These are phyloP conservation scores for Lenwebbia sp. DNA, from an alignment of 345 rosid species.

Conservation along the genomic window DNA sequence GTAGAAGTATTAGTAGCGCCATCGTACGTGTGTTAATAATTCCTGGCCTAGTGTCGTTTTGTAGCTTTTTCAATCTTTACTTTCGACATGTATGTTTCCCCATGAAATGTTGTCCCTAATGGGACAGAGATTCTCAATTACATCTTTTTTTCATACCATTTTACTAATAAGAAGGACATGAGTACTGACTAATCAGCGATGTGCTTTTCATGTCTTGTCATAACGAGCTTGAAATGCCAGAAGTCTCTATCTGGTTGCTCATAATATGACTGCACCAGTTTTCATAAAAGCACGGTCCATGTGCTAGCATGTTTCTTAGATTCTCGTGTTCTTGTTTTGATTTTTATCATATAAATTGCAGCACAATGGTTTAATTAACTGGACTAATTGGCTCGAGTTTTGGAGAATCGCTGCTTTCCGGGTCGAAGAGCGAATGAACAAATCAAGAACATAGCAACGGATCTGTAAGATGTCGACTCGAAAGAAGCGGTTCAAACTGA, in stretches of 20 bases:
- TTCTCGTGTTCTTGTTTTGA: background rate
- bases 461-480: background rate
- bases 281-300: background rate
- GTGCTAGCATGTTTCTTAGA: background rate
- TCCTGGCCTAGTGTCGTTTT: background rate
- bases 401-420: background rate
- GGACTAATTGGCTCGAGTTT: background rate
- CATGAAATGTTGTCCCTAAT: background rate
- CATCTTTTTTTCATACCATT: background rate
- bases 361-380: background rate
- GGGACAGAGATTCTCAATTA: background rate
- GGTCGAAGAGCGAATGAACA: background rate
- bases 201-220: background rate
- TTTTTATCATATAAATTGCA: background rate
- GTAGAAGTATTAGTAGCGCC: background rate
- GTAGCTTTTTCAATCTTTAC: background rate
- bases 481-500: background rate
- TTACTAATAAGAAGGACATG: background rate
- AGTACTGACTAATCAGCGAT: background rate
- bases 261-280: background rate
- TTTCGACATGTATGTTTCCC: background rate
- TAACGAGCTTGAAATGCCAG: background rate
- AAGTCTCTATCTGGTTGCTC: background rate
- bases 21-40: background rate
- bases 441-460: background rate